Base-by-base conservation (phyloP, 371 early-diverging fungal species). In the Rhizopus arrhizus region DNA sequence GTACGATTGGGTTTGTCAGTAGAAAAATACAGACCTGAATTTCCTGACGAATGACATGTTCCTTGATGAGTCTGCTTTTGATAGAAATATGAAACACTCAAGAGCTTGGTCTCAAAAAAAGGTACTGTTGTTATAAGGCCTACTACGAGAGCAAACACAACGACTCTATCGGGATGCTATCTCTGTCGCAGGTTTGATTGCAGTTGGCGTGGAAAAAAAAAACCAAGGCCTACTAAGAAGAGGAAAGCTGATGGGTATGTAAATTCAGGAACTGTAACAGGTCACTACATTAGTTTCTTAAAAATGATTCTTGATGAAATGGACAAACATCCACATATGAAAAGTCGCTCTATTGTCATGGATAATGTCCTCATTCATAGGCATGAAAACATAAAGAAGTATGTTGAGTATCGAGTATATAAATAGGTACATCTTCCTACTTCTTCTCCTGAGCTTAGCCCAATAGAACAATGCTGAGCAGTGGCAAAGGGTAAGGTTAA, bases 391-490 rank as follows among this genome's bases (percentile, higher is more conserved):
- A n/a, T n/a, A n/a, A n/a, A n/a, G n/a, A n/a, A n/a, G n/a, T n/a
- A n/a, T n/a, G n/a, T n/a, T n/a, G n/a, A n/a, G n/a, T n/a, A n/a
- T n/a, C n/a, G n/a, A n/a, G n/a, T n/a, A 36, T 55, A 61, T 61
- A 61, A 59, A 59, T 61, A 48, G 48, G 54, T 54, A 31, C 54
- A 61, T 61, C 55, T 54, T 36, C 55, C 55, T 48, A 48, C 53
- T 13, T 61, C 47, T 35, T 53, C 54, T 47, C 55, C 61, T 53
- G 55, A 54, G 38, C 55, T 61, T 48, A 54, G 54, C 40, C 61
- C 47, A 53, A 61, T 54, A 54, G 54, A 61, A 61, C 48, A 61
- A 49, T 61, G 54, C 55, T 61, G 55, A 50, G 58, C 58, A 58
- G 34, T 50, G 34, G 40, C 58, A 58, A 58, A 58, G 51, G 50